Conservation (phyloP, 352 stramenopile species). For the Globisporangium rhizosaccharum region DNA sequence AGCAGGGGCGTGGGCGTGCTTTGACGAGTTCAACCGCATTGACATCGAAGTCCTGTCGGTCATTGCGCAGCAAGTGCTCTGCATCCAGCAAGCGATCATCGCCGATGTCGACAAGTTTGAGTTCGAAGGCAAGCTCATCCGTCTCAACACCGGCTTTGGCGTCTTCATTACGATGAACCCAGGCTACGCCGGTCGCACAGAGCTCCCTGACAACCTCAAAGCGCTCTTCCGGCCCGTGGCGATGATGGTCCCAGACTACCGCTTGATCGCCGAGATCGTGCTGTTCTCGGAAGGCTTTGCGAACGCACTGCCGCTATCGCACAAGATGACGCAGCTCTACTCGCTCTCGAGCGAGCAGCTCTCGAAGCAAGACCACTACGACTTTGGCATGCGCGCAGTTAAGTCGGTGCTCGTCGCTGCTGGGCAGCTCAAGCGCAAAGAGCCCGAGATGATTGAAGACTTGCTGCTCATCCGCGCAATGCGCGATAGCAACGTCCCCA, state of each 20-base stretch:
- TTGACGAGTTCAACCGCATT: conserved; percentile 96
- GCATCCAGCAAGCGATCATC: conserved; percentile 92
- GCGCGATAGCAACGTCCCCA: conserved; percentile 94
- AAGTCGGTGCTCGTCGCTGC: conserved; percentile 93
- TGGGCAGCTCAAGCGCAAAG: conserved; percentile 91
- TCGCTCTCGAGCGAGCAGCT: conserved; percentile 91
- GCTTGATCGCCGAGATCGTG: conserved; percentile 93
- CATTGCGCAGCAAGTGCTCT: conserved; percentile 94
- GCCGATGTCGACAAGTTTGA: conserved; percentile 87
- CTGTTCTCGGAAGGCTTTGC: conserved; percentile 93
- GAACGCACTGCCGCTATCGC: conserved; percentile 88
- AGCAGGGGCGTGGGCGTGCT: conserved; percentile 92
- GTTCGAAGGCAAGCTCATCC: conserved; percentile 92
- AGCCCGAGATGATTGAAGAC: conserved; percentile 93
- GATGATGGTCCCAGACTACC: conserved; percentile 95
- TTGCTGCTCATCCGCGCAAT: conserved; percentile 94
- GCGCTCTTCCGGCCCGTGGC: conserved; percentile 91
- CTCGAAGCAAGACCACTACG: conserved; percentile 94
- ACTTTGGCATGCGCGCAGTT: conserved; percentile 92
- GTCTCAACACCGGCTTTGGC: conserved; percentile 88
- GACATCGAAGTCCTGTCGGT: conserved; percentile 95
- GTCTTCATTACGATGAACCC: conserved; percentile 97
- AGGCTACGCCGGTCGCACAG: conserved; percentile 89
- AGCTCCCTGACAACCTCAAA: conserved; percentile 93
- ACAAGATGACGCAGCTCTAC: conserved; percentile 95